A percentile compares a stretch with the other conserved stretches of the same genome.
Evolutionary conservation across 176 grass and related monocot genomes (phyloP).

Genomic region (Triticum monococcum): DNA sequence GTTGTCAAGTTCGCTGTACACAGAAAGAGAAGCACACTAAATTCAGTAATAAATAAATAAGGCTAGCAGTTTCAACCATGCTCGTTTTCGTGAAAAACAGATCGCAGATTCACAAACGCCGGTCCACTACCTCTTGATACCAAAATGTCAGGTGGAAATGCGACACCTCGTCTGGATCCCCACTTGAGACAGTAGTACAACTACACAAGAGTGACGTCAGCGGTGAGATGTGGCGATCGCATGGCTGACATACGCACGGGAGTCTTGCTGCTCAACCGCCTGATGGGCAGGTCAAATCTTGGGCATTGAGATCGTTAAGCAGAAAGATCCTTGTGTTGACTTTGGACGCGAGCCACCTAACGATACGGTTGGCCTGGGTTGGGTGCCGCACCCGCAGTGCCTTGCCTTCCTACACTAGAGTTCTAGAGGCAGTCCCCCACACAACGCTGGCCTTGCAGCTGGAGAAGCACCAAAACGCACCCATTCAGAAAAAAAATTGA

Average conservation of each 20-base stretch:
- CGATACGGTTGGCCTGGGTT: not conserved
- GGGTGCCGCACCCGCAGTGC: not conserved
- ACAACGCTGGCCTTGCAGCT: not conserved
- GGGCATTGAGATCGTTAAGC: slow-evolving; percentile 4
- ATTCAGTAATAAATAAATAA: not conserved
- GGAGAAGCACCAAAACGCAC: not conserved
- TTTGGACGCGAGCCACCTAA: slow-evolving; percentile 7
- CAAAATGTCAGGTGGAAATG: not conserved
- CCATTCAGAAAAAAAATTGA: not conserved
- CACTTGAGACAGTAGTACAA: not conserved
- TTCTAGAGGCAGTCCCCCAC: slow-evolving; percentile 5
- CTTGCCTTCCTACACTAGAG: not conserved
- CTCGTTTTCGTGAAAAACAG: not conserved
- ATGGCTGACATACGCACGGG: not conserved
- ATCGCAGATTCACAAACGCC: not conserved
- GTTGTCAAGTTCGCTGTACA: no score
- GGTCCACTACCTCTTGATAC: not conserved
- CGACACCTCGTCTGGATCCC: not conserved
- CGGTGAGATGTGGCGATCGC: not conserved
- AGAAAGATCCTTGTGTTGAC: slow-evolving; percentile 38
- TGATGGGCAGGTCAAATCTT: not conserved
- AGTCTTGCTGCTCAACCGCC: slow-evolving; percentile 31
- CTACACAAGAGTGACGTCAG: not conserved
- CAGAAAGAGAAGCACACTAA: not conserved
- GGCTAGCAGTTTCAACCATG: not conserved